These are phyloP conservation scores for Penicillium parvum DNA, from an alignment of 495 filamentous ascomycete genomes.

Conservation along the genomic window DNA sequence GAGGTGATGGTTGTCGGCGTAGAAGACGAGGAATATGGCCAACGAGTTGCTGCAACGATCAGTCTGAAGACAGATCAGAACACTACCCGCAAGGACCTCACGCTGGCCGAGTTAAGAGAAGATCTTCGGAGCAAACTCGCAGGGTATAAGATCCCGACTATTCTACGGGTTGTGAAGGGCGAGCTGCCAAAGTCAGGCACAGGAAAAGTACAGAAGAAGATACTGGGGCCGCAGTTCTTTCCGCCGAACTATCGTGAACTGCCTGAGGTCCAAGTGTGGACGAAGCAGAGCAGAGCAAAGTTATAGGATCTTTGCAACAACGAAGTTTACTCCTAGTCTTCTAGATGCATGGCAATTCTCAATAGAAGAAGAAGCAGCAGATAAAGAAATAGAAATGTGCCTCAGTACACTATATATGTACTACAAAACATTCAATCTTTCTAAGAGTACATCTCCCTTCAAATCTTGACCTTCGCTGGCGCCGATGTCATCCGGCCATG, in stretches of 20 bases:
- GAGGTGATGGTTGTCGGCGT: conserved; percentile 43
- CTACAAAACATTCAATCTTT: too few relatives aligned
- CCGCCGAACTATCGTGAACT: conserved; percentile 29
- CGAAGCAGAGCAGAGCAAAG: conserved; percentile 9
- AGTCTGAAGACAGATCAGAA: conserved; percentile 27
- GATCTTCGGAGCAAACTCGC: conserved; percentile 37
- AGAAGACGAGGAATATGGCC: conserved; percentile 43
- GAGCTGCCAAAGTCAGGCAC: conserved; percentile 47
- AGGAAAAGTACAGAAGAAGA: conserved; percentile 50
- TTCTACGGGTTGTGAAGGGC: conserved; percentile 38
- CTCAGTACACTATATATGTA: too few relatives aligned
- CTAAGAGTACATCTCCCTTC: too few relatives aligned
- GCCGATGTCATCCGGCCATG: conserved; percentile 33
- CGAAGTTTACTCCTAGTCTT: neutral
- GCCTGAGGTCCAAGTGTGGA: conserved; percentile 41
- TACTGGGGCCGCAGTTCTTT: conserved; percentile 43
- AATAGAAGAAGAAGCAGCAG: neutral
- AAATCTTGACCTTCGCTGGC: conserved; percentile 33
- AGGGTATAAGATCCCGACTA: conserved; percentile 47
- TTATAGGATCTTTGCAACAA: conserved; percentile 5
- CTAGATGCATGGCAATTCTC: neutral
- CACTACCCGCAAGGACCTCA: conserved; percentile 19
- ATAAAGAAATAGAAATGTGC: too few relatives aligned
- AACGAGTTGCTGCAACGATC: conserved; percentile 47
- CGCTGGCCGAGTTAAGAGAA: conserved; percentile 31